Evolutionary conservation across 2,329 filamentous ascomycete genomes (phyloP), one percentile per base, ranked within the genome.

Genomic region (Beauveria brongniartii): DNA sequence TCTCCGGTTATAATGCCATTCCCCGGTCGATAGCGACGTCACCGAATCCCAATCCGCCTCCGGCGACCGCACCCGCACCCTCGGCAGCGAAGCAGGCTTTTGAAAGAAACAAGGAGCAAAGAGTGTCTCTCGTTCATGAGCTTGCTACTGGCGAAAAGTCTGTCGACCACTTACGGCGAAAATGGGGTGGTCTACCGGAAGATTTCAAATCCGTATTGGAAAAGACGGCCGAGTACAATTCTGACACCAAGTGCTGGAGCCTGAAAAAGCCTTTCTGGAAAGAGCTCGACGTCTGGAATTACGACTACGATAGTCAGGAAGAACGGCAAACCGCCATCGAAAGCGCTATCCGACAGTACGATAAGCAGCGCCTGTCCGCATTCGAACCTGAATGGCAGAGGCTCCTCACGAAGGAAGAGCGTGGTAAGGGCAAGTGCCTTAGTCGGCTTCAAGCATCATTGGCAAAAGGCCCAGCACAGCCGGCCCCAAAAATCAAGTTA

Each of bases 241-340:
- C 75, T 5, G 70, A 74, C 2, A 73, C 73, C 5, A 77, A 81
- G 63, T 83, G 78, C 65, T 88, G 81, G 78, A 72, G 75, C 40
- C 71, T 87, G 65, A 79, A 80, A 63, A 84, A 82, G 71, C 73
- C 76, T 26, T 82, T 78, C 64, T 88, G 81, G 79, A 86, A 81
- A 70, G 85, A 88, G 64, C 76, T 88, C 16, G 84, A 88, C 65
- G 82, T 86, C 24, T 88, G 82, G 79, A 80, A 78, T 61, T 86
- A 85, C 69, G 74, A 80, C 30, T 88, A 87, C 67, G 74, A 76
- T 50, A 75, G 70, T 43, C 72, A 78, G 20, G 78, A 81, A 37
- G 79, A 84, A 63, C 80, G 85, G 34, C 77, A 90, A 69, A 73
- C 79, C 66, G 80, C 82, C 64, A 81, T 87, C 69, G 77, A 89